Evolutionary conservation across 768 basidiomycete species (phyloP).

Genomic region (Stropharia rugosoannulata): DNA sequence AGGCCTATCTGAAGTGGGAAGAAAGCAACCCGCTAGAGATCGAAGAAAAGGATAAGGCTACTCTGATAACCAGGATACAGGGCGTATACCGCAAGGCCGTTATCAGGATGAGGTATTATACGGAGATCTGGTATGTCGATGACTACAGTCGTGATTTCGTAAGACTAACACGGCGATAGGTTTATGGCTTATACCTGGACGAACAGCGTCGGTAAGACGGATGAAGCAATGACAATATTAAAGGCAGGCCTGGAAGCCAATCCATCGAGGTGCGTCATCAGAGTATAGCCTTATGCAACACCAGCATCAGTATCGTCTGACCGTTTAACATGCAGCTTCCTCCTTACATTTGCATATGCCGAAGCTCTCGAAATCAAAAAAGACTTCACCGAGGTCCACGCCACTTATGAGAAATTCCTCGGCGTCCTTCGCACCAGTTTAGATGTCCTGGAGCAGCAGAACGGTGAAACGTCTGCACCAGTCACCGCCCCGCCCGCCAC

Average conservation of each 20-base stretch:
- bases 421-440: constrained; percentile 61
- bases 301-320: not conserved
- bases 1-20: constrained; percentile 92
- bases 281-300: not conserved
- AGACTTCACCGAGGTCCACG: constrained; percentile 67
- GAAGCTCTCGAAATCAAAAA: constrained; percentile 65
- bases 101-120: constrained; percentile 90
- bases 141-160: not conserved
- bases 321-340: constrained; percentile 53
- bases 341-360: constrained; percentile 87
- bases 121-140: constrained; percentile 81
- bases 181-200: constrained; percentile 90
- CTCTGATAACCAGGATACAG: constrained; percentile 68
- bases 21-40: constrained; percentile 92
- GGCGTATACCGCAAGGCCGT: constrained; percentile 88
- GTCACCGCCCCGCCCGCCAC: constrained; percentile 4
- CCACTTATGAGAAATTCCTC: constrained; percentile 72
- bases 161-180: constrained; percentile 42
- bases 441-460: constrained; percentile 50
- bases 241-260: constrained; percentile 89
- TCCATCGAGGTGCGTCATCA: constrained; percentile 58
- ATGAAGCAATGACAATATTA: constrained; percentile 80
- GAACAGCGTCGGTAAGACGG: constrained; percentile 67
- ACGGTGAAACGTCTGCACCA: not conserved
- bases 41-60: constrained; percentile 75